Conservation (phyloP, 1,284 basidiomycete species). For the Ceratobasidium sp. region DNA sequence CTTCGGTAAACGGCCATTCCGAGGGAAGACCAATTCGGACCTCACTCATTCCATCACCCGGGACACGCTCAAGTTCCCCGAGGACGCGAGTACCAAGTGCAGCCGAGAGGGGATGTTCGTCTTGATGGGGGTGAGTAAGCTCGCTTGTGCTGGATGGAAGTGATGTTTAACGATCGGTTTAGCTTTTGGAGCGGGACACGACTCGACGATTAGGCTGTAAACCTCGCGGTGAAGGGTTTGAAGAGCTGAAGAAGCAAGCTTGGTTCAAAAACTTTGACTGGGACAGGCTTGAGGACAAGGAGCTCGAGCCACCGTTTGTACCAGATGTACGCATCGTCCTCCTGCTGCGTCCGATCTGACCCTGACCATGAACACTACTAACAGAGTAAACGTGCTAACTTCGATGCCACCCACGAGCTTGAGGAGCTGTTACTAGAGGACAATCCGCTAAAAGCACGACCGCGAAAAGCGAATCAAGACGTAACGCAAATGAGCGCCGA, state of each 20-base stretch:
- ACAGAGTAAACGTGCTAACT: constrained; percentile 97
- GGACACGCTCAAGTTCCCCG: constrained; percentile 81
- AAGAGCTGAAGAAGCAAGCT: constrained; percentile 82
- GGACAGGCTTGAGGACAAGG: constrained; percentile 86
- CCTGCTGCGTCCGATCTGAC: constrained; percentile 52
- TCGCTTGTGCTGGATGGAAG: constrained; percentile 43
- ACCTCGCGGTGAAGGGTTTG: constrained; percentile 80
- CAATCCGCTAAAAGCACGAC: constrained; percentile 95
- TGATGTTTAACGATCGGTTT: constrained; percentile 28
- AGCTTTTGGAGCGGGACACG: constrained; percentile 91
- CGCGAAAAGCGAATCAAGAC: constrained; percentile 91
- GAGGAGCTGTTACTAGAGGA: constrained; percentile 97
- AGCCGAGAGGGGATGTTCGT: constrained; percentile 75
- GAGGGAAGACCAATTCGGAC: constrained; percentile 91
- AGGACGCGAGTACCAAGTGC: constrained; percentile 80
- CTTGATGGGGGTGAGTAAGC: constrained; percentile 74
- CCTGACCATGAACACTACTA: constrained; percentile 40
- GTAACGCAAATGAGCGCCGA: constrained; percentile 86
- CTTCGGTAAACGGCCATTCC: constrained; percentile 92
- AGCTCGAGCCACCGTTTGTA: constrained; percentile 87
- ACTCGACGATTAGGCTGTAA: constrained; percentile 85
- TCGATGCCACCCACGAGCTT: constrained; percentile 98
- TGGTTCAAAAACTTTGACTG: constrained; percentile 94
- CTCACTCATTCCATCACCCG: constrained; percentile 90
- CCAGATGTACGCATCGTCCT: constrained; percentile 78